These are phyloP conservation scores for Sclerotinia minor DNA, from an alignment of 2,329 filamentous ascomycete species.

Conservation along the genomic window DNA sequence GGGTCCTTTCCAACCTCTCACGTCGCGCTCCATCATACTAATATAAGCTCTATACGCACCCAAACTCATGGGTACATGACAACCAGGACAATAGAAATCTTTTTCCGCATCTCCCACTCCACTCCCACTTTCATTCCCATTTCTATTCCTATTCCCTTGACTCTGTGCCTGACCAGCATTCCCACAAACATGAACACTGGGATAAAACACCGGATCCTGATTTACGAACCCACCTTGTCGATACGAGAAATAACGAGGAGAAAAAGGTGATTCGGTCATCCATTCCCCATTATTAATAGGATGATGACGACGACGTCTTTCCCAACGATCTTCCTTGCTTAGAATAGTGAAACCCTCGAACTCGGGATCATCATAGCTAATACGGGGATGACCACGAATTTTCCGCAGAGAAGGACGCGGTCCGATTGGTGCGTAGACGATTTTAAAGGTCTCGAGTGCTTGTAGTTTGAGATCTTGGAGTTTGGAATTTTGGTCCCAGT, in stretches of 20 bases:
- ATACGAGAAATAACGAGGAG: neutral
- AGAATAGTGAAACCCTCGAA: neutral
- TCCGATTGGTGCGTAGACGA: constrained; percentile 14
- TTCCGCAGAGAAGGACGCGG: neutral
- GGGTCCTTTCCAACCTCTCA: neutral
- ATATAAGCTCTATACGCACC: constrained; percentile 5
- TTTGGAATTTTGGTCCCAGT: neutral
- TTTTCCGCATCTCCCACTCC: neutral
- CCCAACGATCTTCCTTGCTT: neutral
- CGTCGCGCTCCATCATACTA: constrained; percentile 11
- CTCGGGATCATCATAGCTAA: neutral
- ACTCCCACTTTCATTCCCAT: no score
- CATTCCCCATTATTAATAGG: constrained; percentile 5
- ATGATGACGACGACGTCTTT: constrained; percentile 1
- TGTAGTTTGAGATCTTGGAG: neutral
- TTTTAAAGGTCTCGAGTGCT: constrained; percentile 8
- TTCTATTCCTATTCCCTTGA: no score
- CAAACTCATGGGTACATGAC: constrained; percentile 14
- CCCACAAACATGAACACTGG: neutral
- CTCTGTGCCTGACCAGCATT: neutral
- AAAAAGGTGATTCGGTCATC: constrained; percentile 1
- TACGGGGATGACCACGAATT: neutral
- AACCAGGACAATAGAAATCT: constrained; percentile 16
- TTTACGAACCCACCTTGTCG: constrained; percentile 1
- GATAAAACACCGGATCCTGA: neutral